These are phyloP conservation scores for Yueomyces sinensis DNA, from an alignment of 805 yeast genomes.

Conservation along the genomic window DNA sequence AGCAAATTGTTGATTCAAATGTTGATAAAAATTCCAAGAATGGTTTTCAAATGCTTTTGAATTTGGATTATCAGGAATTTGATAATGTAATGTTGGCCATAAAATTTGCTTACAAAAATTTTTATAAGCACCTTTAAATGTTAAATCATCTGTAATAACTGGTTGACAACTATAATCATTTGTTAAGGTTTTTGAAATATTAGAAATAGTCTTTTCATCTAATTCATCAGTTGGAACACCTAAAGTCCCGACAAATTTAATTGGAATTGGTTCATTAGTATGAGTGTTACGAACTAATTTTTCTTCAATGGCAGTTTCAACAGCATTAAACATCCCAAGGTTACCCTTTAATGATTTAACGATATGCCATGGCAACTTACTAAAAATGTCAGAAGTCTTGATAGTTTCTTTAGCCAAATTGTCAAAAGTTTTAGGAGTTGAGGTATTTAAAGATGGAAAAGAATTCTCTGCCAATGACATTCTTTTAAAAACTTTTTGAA, in stretches of 20 bases:
- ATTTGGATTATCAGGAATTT: conserved; percentile 89
- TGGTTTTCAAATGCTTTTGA: conserved; percentile 92
- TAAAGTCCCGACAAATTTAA: conserved; percentile 75
- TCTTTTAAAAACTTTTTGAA: conserved; percentile 15
- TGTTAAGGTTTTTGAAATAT: conserved; percentile 36
- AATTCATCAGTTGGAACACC: conserved; percentile 86
- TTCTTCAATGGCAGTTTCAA: conserved; percentile 41
- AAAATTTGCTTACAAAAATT: conserved; percentile 87
- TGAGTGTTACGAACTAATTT: conserved; percentile 20
- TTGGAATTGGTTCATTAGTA: conserved; percentile 8
- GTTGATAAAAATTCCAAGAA: conserved; percentile 77
- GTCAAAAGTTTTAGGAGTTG: not conserved
- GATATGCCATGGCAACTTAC: conserved; percentile 60
- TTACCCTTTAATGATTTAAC: conserved; percentile 65
- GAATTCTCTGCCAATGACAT: conserved; percentile 4
- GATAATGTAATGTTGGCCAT: conserved; percentile 93
- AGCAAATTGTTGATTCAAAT: conserved; percentile 68
- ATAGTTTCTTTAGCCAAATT: not conserved
- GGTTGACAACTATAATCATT: conserved; percentile 45
- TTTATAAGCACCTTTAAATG: conserved; percentile 82
- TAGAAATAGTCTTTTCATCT: conserved; percentile 38
- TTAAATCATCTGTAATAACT: conserved; percentile 61
- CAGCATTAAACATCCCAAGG: conserved; percentile 79
- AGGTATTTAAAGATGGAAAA: conserved; percentile 19
- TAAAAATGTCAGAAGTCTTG: conserved; percentile 21